Base-by-base conservation (phyloP, 371 early-diverging fungal species). In the Umbelopsis sp. region DNA sequence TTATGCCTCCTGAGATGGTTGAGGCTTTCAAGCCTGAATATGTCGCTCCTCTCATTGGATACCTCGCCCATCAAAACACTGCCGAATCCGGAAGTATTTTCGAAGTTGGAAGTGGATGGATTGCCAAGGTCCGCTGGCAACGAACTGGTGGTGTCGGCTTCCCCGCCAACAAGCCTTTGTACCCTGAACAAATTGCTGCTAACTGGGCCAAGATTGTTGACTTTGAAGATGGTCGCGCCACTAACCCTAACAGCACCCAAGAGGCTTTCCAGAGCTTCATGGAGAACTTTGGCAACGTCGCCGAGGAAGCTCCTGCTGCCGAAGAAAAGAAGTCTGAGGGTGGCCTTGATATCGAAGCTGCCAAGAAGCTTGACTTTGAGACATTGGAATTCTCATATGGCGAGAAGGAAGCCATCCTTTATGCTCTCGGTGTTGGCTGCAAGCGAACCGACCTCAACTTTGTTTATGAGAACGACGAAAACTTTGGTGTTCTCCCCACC, bases 1-100 rank as follows among this genome's bases (percentile, higher is more conserved):
- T 97, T 64, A 89, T 98, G 90, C 98, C 98, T 63, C 93, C 94
- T 57, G 98, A 97, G 65, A 89, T 98, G 81, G 88, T 98, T 44
- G 93, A 91, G n/a, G 90, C 92, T 18, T 87, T 99, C 70, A 97
- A 97, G 86, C 99, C 99, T 71, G 97, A 98, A 72, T 96, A 93
- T 83, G 93, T 97, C 68, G 94, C 97, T 50, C 99, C 99, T 41
- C 80, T 99, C 37, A 95, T 99, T 46, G 94, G 89, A 48, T 96
- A 88, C 80, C 87, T 99, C 48, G 87, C 88, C 67, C 99, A 98
- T 84, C 94, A 95, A 75, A 77, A 87, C 20, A 87, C 86, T 48
- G 81, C 80, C 69, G 96, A 96, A 78, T 94, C 85, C 66, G 99
- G 99, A 52, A 83, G 87, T 41, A 77, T 95, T 78, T 98, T 94